Evolutionary conservation across 495 filamentous ascomycete genomes (phyloP), one percentile per base, ranked within the genome.

Genomic region (Penicillium silybi): DNA sequence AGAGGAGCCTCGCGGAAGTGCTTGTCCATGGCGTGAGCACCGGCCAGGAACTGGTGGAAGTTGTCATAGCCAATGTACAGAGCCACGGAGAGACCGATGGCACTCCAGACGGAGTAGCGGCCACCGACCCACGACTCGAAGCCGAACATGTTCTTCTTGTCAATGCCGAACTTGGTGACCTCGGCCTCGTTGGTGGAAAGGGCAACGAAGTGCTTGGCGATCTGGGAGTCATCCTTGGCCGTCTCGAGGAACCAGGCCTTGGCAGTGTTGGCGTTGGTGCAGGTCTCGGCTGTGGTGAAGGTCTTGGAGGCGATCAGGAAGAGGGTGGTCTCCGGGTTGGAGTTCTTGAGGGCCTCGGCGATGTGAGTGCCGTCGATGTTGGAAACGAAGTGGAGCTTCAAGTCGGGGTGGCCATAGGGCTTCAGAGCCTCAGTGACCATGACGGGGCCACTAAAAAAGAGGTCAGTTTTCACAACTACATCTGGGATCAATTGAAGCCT

Each of bases 321-420:
- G 47, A 98, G 84, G 25, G 92, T 97, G 40, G 95, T 97, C 76
- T 98, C 93, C 16, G 93, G 91, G 69, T 98, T 81, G 1, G 91
- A 92, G 68, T 84, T 65, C 65, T 85, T 85, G 16, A 97, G 82
- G 42, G 93, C 95, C 75, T 98, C 93, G 41, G 91, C 88, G 64
- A 97, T 88, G 75, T 98, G 93, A 44, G 93, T 97, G 56, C 93
- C 93, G 67, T 98, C 93, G 62, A 98, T 96, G 79, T 98, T 98
- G 72, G 93, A 97, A 53, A 98, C 93, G 63, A 98, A 98, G 81
- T 97, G 93, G 43, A 97, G 79, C 32, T 82, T 96, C 68, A 92
- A 75, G 68, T 85, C 83, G 49, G 85, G 85, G 70, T 87, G 82
- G 38, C 88, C 87, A 68, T 98, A 98, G 59, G 90, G 83, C 79